Percentiles rank a stretch among this genome's conserved stretches.
Conservation (phyloP, 1,139 yeast genomes). For the Eremothecium cymbalariae region DNA sequence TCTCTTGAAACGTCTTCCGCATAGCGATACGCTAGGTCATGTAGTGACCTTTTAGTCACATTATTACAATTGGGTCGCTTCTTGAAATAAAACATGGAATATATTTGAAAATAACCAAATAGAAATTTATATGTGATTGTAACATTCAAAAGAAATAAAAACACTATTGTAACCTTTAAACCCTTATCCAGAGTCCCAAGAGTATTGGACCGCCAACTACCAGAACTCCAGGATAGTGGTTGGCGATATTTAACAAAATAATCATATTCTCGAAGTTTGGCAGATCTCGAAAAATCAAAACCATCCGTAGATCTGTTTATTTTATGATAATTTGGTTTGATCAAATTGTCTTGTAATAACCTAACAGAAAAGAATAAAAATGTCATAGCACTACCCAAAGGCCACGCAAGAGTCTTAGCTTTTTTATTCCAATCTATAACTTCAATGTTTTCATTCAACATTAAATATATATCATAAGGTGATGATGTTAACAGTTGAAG, state of each 20-base stretch:
- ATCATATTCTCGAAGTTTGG: constrained; percentile 24
- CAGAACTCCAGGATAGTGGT: constrained; percentile 4
- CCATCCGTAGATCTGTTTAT: constrained; percentile 20
- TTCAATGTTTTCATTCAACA: constrained; percentile 45
- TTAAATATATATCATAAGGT: constrained; percentile 50
- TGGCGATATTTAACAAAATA: constrained; percentile 19
- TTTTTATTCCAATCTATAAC: constrained; percentile 62
- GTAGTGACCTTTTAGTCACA: constrained; percentile 17
- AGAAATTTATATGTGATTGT: constrained; percentile 17
- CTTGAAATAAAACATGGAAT: constrained; percentile 20
- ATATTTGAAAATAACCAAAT: constrained; percentile 16
- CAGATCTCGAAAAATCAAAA: constrained; percentile 28
- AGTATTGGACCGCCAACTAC: constrained; percentile 5
- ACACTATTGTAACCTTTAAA: constrained; percentile 8
- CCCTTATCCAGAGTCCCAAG: constrained; percentile 15
- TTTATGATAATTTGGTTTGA: constrained; percentile 24
- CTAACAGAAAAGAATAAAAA: constrained; percentile 29
- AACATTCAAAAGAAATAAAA: constrained; percentile 16
- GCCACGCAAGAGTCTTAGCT: constrained; percentile 40
- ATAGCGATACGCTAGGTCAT: constrained; percentile 21
- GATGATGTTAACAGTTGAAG: constrained; percentile 39
- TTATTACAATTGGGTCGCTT: constrained; percentile 17
- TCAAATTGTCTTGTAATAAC: constrained; percentile 31
- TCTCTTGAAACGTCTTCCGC: constrained; percentile 16
- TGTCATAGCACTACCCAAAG: constrained; percentile 39